These are phyloP conservation scores for Solanum hybrid DNA, from an alignment of 305 asterid species.

Conservation along the genomic window DNA sequence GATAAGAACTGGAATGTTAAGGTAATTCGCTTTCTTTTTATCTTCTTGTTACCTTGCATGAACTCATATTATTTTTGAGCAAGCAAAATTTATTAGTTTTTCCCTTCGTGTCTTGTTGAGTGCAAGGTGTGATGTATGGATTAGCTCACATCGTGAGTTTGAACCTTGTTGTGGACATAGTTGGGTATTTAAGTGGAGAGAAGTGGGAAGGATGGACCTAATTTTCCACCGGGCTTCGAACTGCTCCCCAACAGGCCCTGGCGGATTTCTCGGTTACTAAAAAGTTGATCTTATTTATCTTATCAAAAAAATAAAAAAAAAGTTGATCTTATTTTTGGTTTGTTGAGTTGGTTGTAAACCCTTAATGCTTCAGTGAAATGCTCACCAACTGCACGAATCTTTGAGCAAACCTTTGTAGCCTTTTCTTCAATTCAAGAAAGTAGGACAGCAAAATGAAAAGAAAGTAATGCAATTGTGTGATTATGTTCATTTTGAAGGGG, in stretches of 20 bases:
- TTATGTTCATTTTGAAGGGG: background rate
- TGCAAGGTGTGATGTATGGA: background rate
- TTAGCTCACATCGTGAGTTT: background rate
- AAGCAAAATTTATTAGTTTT: background rate
- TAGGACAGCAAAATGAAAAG: background rate
- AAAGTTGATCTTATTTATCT: background rate
- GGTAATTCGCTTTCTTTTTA: constrained; percentile 31
- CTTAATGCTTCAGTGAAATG: background rate
- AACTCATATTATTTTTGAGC: background rate
- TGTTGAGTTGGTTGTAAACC: background rate
- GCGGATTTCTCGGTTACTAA: background rate
- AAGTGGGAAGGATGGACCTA: background rate
- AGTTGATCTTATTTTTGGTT: background rate
- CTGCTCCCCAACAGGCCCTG: background rate
- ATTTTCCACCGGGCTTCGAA: background rate
- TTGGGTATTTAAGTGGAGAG: background rate
- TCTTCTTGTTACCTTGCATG: background rate
- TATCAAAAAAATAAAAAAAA: background rate
- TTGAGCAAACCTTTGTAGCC: background rate
- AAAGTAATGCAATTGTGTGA: background rate
- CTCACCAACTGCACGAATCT: background rate
- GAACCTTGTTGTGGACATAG: background rate
- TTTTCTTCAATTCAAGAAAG: background rate
- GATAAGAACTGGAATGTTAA: constrained; percentile 96
- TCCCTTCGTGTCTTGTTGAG: background rate